Evolutionary conservation across 1,284 basidiomycete genomes (phyloP).

Genomic region (Cryptococcus sp.): DNA sequence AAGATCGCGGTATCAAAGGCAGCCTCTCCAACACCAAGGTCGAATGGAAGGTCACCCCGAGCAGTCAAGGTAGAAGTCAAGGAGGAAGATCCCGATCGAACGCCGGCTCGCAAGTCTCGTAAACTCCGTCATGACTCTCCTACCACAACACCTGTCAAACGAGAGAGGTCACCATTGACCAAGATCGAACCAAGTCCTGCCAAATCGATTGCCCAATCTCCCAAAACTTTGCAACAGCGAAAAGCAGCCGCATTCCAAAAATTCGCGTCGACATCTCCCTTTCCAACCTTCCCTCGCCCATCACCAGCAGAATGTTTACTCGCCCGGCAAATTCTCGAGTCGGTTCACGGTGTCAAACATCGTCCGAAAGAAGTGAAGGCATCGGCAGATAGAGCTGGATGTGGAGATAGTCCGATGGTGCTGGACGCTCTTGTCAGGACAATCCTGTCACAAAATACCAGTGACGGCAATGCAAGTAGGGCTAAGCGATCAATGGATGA

Average conservation of each 20-base stretch:
- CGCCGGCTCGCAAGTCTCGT: background rate
- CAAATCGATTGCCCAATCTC: background rate
- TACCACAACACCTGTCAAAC: background rate
- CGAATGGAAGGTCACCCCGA: background rate
- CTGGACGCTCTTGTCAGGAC: constrained; percentile 68
- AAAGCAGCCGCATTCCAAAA: constrained; percentile 14
- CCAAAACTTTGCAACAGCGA: constrained; percentile 2
- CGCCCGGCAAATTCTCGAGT: constrained; percentile 53
- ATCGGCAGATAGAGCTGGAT: constrained; percentile 48
- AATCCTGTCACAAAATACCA: constrained; percentile 71
- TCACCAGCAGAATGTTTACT: constrained; percentile 53
- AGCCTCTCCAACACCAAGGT: background rate
- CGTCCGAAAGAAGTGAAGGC: constrained; percentile 46
- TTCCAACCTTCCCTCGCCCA: constrained; percentile 55
- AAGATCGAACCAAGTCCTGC: background rate
- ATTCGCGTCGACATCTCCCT: constrained; percentile 53
- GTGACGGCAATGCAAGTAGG: constrained; percentile 58
- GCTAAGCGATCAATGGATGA: constrained; percentile 61
- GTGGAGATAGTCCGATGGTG: constrained; percentile 60
- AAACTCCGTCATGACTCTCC: background rate
- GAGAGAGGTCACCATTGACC: background rate
- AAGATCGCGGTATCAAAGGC: background rate
- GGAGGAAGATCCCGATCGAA: background rate
- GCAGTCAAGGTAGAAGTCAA: background rate
- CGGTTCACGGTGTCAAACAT: constrained; percentile 42